Percentiles rank a stretch among this genome's conserved stretches.
Evolutionary conservation across 2,329 filamentous ascomycete genomes (phyloP).

Genomic region (Sclerotinia spermophila): DNA sequence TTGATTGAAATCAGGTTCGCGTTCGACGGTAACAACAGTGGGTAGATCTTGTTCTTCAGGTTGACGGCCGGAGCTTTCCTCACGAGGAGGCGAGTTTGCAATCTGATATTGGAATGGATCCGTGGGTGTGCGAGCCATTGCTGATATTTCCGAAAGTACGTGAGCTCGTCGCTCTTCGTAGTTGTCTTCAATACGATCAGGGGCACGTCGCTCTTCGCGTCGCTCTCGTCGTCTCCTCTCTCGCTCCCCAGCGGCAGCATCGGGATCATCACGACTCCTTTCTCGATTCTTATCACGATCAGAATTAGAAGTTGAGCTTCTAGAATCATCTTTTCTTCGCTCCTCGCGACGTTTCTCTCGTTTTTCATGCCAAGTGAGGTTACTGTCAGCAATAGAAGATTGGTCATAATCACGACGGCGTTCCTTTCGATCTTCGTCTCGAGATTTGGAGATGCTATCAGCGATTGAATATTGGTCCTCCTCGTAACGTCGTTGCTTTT

Average conservation of each 20-base stretch:
- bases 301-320: constrained; percentile 24
- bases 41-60: constrained; percentile 36
- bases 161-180: constrained; percentile 27
- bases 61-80: constrained; percentile 21
- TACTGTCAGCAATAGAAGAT: constrained; percentile 21
- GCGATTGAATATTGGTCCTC: constrained; percentile 29
- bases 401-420: constrained; percentile 14
- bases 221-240: constrained; percentile 37
- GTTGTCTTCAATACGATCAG: constrained; percentile 24
- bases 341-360: constrained; percentile 27
- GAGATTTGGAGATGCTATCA: constrained; percentile 29
- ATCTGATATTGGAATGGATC: constrained; percentile 60
- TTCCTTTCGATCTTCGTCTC: constrained; percentile 28
- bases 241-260: constrained; percentile 33
- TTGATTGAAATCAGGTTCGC: constrained; percentile 45
- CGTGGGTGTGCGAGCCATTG: constrained; percentile 22
- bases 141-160: constrained; percentile 34
- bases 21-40: constrained; percentile 50
- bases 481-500: constrained; percentile 27
- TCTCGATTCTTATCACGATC: constrained; percentile 31
- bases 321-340: constrained; percentile 23
- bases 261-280: constrained; percentile 33
- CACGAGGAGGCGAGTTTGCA: constrained; percentile 46
- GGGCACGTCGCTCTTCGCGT: constrained; percentile 33
- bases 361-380: constrained; percentile 11